Conservation (phyloP, 1,284 basidiomycete species). For the Tilletia indica region DNA sequence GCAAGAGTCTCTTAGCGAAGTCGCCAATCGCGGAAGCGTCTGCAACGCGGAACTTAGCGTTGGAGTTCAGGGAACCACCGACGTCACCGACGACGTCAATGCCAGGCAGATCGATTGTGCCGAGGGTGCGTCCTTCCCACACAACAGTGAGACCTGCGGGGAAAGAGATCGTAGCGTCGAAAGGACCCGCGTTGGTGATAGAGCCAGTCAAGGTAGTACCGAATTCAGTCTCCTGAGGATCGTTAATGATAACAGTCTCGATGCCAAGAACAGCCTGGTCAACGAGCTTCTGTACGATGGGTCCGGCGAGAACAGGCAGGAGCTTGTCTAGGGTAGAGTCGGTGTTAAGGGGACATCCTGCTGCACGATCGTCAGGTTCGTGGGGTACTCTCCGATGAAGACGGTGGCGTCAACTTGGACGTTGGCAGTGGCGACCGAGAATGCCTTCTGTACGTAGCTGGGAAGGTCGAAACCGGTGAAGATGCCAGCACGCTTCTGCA, state of each 20-base stretch:
- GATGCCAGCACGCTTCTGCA: constrained; percentile 57
- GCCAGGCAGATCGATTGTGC: constrained; percentile 67
- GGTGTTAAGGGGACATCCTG: constrained; percentile 63
- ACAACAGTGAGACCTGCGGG: constrained; percentile 66
- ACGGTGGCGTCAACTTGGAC: constrained; percentile 65
- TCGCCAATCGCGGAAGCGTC: constrained; percentile 66
- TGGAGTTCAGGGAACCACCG: constrained; percentile 65
- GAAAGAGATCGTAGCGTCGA: constrained; percentile 72
- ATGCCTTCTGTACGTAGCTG: constrained; percentile 67
- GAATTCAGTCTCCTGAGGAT: constrained; percentile 63
- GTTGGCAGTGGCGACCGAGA: constrained; percentile 67
- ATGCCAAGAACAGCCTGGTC: constrained; percentile 62
- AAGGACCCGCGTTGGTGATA: constrained; percentile 72
- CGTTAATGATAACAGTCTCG: constrained; percentile 38
- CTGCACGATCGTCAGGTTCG: constrained; percentile 68
- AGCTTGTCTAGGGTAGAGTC: constrained; percentile 68
- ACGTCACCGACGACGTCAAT: constrained; percentile 60
- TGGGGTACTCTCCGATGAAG: constrained; percentile 68
- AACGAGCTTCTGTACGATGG: constrained; percentile 77
- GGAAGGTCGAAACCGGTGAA: constrained; percentile 68
- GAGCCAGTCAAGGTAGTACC: constrained; percentile 67
- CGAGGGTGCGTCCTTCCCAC: constrained; percentile 67
- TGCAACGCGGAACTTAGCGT: constrained; percentile 66
- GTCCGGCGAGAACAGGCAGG: constrained; percentile 70
- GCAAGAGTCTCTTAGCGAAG: constrained; percentile 70